phyloP scores from a whole-genome alignment of 2,329 filamentous ascomycete genomes.

The Penicillium glabrum region DNA sequence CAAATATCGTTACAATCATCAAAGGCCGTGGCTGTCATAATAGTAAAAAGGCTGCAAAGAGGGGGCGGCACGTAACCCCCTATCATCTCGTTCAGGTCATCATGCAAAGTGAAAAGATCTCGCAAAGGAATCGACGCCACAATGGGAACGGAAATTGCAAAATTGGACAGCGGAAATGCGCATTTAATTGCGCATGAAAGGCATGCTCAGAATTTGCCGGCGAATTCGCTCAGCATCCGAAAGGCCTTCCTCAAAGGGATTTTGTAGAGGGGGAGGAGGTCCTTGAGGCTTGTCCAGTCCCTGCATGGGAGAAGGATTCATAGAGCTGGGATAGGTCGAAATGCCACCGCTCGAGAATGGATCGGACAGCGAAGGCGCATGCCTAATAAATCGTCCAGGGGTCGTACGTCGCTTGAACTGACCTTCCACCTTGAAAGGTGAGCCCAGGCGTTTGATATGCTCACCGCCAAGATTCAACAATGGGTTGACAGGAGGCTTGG shows the following conservation, averaged over 20 bases:
- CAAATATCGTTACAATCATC: constrained; percentile 32
- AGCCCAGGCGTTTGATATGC: constrained; percentile 47
- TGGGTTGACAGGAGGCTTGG: constrained; percentile 25
- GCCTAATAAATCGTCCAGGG: constrained; percentile 33
- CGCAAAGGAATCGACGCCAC: constrained; percentile 23
- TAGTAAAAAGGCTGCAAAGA: constrained; percentile 15
- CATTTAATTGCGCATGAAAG: constrained; percentile 29
- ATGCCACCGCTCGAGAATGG: constrained; percentile 38
- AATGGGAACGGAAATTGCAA: constrained; percentile 20
- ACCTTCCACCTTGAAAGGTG: constrained; percentile 47
- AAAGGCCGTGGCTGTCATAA: constrained; percentile 38
- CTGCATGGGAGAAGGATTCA: constrained; percentile 14
- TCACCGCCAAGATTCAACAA: constrained; percentile 38
- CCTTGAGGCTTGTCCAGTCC: constrained; percentile 13
- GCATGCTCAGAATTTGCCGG: constrained; percentile 40
- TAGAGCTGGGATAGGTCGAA: constrained; percentile 18
- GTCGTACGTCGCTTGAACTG: constrained; percentile 32
- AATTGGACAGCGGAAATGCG: constrained; percentile 7
- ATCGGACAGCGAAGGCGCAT: constrained; percentile 46
- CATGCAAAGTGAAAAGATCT: constrained; percentile 23
- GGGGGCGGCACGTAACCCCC: constrained; percentile 5
- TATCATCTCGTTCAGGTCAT: constrained; percentile 31
- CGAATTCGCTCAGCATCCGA: constrained; percentile 42
- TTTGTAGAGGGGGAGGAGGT: constrained; percentile 23
- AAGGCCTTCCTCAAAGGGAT: constrained; percentile 36